These are phyloP conservation scores for Trichoderma arundinaceum DNA, from an alignment of 2,329 filamentous ascomycete species.

Conservation along the genomic window DNA sequence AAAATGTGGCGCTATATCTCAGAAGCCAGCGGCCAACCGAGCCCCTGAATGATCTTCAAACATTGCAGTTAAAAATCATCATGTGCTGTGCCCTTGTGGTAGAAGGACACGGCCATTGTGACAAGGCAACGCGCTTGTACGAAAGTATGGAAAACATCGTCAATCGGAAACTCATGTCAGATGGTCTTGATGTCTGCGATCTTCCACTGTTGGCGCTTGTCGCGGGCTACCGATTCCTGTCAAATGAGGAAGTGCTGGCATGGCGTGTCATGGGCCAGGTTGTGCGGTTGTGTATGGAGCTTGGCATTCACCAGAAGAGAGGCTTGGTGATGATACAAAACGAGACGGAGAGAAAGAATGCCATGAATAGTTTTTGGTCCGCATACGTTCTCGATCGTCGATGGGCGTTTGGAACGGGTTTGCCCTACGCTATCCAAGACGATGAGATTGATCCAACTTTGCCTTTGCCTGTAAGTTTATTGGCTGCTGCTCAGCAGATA, in stretches of 20 bases:
- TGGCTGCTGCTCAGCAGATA: too few relatives aligned
- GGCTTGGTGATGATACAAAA: slow-evolving; percentile 72
- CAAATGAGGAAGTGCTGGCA: slow-evolving; percentile 82
- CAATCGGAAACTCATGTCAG: slow-evolving; percentile 67
- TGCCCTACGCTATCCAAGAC: slow-evolving; percentile 85
- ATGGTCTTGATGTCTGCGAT: slow-evolving; percentile 53
- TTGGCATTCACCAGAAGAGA: slow-evolving; percentile 82
- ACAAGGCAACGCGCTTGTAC: slow-evolving; percentile 74
- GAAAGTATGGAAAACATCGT: slow-evolving; percentile 74
- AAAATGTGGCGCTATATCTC: slow-evolving; percentile 73
- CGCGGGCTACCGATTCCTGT: slow-evolving; percentile 78
- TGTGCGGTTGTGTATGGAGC: slow-evolving; percentile 76
- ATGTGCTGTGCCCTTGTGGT: slow-evolving; percentile 78
- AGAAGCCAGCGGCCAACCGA: slow-evolving; percentile 45
- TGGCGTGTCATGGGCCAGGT: slow-evolving; percentile 89
- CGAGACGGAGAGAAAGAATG: slow-evolving; percentile 69
- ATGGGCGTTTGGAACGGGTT: slow-evolving; percentile 88
- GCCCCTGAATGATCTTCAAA: slow-evolving; percentile 56
- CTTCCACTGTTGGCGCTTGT: slow-evolving; percentile 59
- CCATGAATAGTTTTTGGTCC: slow-evolving; percentile 81
- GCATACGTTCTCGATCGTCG: slow-evolving; percentile 84
- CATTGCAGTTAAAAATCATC: slow-evolving; percentile 80
- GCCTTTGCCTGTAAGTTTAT: slow-evolving; percentile 73
- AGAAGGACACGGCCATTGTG: slow-evolving; percentile 79
- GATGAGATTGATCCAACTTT: slow-evolving; percentile 81